A percentile compares a stretch with the other conserved stretches of the same genome.
phyloP scores from a whole-genome alignment of 345 rosid genomes.

The Brassica cretica region DNA sequence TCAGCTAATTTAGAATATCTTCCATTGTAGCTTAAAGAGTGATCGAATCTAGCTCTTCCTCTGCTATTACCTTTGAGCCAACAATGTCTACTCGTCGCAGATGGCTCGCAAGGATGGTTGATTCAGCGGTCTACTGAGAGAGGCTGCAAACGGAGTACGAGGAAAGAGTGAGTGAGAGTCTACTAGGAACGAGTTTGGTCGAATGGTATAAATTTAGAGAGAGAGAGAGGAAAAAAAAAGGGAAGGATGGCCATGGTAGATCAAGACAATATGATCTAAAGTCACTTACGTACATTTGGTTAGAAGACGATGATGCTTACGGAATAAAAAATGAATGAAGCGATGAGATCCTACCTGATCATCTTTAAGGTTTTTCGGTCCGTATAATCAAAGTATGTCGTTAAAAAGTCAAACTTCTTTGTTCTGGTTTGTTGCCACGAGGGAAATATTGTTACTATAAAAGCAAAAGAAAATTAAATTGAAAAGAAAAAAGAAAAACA shows the following conservation, averaged over 20 bases:
- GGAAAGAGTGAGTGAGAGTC: conserved; percentile 5
- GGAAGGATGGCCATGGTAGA: conserved; percentile 42
- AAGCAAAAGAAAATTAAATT: no score
- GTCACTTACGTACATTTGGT: neutral
- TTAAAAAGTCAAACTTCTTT: conserved; percentile 9
- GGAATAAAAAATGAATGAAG: neutral
- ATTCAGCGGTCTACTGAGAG: conserved; percentile 42
- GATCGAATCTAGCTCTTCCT: conserved; percentile 81
- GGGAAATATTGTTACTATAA: neutral
- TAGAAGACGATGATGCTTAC: neutral
- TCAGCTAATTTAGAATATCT: conserved; percentile 58
- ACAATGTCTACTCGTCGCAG: conserved; percentile 43
- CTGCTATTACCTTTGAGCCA: conserved; percentile 67
- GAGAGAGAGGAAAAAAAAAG: no score
- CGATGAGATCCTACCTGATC: neutral
- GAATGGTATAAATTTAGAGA: conserved; percentile 32
- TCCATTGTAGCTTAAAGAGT: conserved; percentile 63
- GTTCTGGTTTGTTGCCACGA: conserved; percentile 21
- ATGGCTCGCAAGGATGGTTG: conserved; percentile 16
- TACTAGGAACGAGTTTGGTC: conserved; percentile 12
- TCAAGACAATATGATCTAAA: neutral
- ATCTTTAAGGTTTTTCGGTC: conserved; percentile 8
- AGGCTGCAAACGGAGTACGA: neutral
- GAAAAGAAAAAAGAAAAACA: neutral
- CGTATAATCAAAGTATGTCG: conserved; percentile 19